Evolutionary conservation across 805 yeast species (phyloP).

Genomic region (Teunomyces barrocoloradensis): DNA sequence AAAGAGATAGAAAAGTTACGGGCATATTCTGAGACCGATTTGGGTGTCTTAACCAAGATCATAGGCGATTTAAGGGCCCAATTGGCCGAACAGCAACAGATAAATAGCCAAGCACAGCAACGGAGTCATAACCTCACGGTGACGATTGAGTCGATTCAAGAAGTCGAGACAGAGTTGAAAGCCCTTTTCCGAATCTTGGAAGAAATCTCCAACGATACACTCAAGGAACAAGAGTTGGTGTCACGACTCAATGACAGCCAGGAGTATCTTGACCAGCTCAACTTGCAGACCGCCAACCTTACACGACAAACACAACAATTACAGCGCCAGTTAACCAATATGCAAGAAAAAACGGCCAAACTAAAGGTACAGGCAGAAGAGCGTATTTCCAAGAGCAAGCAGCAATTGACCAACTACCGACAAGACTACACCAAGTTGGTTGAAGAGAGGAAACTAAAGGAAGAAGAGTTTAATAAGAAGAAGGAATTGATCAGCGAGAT

Average conservation of each 20-base stretch:
- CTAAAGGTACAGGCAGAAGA: constrained; percentile 43
- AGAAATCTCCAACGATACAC: constrained; percentile 48
- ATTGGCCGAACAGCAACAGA: constrained; percentile 34
- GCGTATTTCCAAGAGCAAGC: constrained; percentile 42
- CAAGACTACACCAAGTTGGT: constrained; percentile 47
- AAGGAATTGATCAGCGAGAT: constrained; percentile 45
- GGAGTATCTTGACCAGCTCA: constrained; percentile 40
- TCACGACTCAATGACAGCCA: constrained; percentile 36
- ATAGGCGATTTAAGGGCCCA: constrained; percentile 52
- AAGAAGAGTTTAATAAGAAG: constrained; percentile 48
- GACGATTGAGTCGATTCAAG: constrained; percentile 57
- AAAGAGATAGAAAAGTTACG: constrained; percentile 59
- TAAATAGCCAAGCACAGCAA: constrained; percentile 30
- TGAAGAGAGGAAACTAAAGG: constrained; percentile 46
- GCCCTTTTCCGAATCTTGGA: constrained; percentile 49
- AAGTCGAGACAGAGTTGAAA: constrained; percentile 37
- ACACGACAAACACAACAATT: constrained; percentile 45
- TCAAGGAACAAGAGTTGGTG: constrained; percentile 40
- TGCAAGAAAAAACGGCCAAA: constrained; percentile 47
- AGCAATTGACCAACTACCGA: constrained; percentile 43
- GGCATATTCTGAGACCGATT: constrained; percentile 59
- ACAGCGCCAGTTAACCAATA: constrained; percentile 47
- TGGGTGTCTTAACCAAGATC: constrained; percentile 50
- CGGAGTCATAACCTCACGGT: constrained; percentile 50
- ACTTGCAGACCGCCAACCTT: constrained; percentile 38